Conservation (phyloP, 495 filamentous ascomycete genomes). For the Cryomyces antarcticus region DNA sequence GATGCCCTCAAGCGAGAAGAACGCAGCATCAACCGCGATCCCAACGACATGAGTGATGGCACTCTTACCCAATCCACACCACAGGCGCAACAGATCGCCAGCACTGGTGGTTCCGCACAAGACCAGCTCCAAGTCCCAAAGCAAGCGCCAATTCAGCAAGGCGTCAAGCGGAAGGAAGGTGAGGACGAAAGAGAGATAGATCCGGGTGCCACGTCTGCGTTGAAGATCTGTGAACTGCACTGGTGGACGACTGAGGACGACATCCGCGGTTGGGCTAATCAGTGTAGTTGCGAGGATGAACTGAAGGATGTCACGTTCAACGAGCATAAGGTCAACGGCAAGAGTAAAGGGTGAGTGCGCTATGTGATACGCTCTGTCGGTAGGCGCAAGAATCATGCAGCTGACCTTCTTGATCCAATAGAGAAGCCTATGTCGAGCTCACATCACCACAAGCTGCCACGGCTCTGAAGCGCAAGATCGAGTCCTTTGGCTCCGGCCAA, state of each 20-base stretch:
- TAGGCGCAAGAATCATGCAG: background rate
- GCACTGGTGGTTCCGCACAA: conserved; percentile 23
- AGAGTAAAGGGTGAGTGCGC: conserved; percentile 72
- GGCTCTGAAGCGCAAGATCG: conserved; percentile 65
- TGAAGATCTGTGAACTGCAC: conserved; percentile 70
- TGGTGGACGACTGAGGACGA: conserved; percentile 98
- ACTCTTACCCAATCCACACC: conserved; percentile 10
- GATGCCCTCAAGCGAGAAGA: conserved; percentile 18
- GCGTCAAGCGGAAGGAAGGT: conserved; percentile 25
- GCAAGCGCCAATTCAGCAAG: conserved; percentile 26
- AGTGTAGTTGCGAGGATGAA: conserved; percentile 58
- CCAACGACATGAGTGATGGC: conserved; percentile 7
- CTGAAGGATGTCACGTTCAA: conserved; percentile 88
- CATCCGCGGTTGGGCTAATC: conserved; percentile 67
- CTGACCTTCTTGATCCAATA: conserved; percentile 16
- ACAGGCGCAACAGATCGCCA: conserved; percentile 27
- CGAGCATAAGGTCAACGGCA: conserved; percentile 97
- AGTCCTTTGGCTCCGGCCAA: conserved; percentile 31
- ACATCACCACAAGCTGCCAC: conserved; percentile 67
- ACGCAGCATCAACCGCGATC: conserved; percentile 10
- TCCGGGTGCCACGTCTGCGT: conserved; percentile 59
- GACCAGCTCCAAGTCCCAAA: conserved; percentile 23
- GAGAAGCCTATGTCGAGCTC: conserved; percentile 83
- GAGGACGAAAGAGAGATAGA: conserved; percentile 61
- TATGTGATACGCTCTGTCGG: background rate